Conservation (phyloP, 345 rosid genomes). For the Salix arbutifolia region DNA sequence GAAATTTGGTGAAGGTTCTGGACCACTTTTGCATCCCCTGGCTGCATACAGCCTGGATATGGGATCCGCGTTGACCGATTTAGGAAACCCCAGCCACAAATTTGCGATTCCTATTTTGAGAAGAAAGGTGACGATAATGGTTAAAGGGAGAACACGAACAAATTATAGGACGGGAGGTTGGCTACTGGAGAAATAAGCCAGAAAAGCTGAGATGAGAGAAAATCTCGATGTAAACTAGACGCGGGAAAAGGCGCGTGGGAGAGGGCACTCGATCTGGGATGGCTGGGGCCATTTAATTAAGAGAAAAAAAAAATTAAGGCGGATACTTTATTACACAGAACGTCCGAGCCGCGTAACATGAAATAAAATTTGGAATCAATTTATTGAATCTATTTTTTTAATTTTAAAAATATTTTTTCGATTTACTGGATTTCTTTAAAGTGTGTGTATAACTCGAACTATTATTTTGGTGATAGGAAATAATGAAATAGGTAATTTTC, state of each 20-base stretch:
- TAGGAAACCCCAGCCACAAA: slow-evolving; percentile 23
- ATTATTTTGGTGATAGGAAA: too few relatives aligned
- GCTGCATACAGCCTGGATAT: slow-evolving; percentile 39
- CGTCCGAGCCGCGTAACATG: too few relatives aligned
- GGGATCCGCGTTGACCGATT: slow-evolving; percentile 29
- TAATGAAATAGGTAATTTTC: too few relatives aligned
- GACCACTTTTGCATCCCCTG: slow-evolving; percentile 1
- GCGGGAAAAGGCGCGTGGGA: background rate
- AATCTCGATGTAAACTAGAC: slow-evolving; percentile 1
- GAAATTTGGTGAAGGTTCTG: slow-evolving; percentile 25
- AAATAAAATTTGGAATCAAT: too few relatives aligned
- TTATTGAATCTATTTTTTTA: too few relatives aligned
- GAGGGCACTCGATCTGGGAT: too few relatives aligned
- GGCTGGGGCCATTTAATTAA: background rate
- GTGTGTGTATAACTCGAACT: too few relatives aligned
- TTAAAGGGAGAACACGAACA: background rate
- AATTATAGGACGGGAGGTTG: background rate
- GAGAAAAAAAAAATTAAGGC: background rate
- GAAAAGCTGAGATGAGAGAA: background rate
- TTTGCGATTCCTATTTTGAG: slow-evolving; percentile 1
- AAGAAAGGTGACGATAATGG: background rate
- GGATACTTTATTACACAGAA: too few relatives aligned
- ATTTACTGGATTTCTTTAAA: too few relatives aligned
- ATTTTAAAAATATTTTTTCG: too few relatives aligned
- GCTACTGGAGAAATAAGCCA: background rate